Conservation (phyloP, 1,284 basidiomycete species). For the Heterobasidion occidentale region DNA sequence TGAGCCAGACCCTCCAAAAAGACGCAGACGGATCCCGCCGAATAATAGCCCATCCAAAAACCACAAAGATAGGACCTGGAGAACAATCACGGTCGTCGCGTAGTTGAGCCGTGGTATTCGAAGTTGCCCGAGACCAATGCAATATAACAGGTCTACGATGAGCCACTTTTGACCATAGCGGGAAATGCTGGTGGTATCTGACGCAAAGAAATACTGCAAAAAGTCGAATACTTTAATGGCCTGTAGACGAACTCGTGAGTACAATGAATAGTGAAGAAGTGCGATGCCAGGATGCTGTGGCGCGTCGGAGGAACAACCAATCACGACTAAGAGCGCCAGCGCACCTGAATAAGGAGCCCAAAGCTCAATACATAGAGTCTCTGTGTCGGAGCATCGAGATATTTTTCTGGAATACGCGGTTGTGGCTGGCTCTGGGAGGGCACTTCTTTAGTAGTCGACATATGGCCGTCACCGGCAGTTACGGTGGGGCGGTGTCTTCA, state of each 20-base stretch:
- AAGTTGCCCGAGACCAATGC: constrained; percentile 52
- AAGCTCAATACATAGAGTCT: constrained; percentile 38
- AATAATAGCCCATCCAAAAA: constrained; percentile 65
- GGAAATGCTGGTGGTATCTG: constrained; percentile 28
- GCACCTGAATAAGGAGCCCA: constrained; percentile 37
- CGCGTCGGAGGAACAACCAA: background rate
- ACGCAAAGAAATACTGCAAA: constrained; percentile 38
- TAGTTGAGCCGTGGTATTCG: constrained; percentile 77
- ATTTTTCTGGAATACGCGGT: constrained; percentile 25
- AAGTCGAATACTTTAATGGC: constrained; percentile 64
- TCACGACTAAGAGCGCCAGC: constrained; percentile 1
- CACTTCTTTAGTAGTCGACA: constrained; percentile 12
- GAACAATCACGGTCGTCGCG: constrained; percentile 47
- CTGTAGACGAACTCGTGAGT: constrained; percentile 22
- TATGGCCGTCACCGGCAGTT: background rate
- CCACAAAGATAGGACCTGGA: constrained; percentile 52
- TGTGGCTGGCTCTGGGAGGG: constrained; percentile 1
- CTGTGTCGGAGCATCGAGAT: constrained; percentile 35
- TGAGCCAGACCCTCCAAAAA: constrained; percentile 11
- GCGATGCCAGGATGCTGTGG: background rate
- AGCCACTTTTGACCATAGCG: constrained; percentile 62
- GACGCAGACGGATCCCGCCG: constrained; percentile 40
- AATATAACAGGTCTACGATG: constrained; percentile 55
- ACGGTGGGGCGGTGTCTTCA: background rate
- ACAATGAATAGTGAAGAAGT: background rate